phyloP scores from a whole-genome alignment of 225 moss, liverwort and hornwort species.

The Marchantia polymorpha region DNA sequence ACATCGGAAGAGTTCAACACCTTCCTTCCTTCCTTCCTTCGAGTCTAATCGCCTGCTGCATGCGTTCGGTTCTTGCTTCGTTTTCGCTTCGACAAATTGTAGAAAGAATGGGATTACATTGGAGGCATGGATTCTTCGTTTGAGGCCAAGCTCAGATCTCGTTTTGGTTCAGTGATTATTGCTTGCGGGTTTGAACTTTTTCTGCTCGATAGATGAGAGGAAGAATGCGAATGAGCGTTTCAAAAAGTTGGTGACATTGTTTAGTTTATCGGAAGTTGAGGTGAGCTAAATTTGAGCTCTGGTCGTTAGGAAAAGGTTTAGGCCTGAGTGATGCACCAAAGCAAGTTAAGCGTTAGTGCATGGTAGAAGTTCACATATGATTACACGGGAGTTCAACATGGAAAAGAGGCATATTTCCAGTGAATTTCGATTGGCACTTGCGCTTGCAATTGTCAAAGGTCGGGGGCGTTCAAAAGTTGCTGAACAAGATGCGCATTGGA shows the following conservation, averaged over 20 bases:
- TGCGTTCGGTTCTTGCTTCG: neutral
- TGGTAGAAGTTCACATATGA: too few species aligned
- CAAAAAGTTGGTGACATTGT: neutral
- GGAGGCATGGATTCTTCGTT: too few species aligned
- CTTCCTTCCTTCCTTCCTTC: too few species aligned
- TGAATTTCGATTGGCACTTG: slow-evolving; percentile 32
- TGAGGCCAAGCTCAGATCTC: too few species aligned
- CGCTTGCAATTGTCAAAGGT: slow-evolving; percentile 36
- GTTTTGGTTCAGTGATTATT: too few species aligned
- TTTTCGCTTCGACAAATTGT: neutral
- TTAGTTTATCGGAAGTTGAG: neutral
- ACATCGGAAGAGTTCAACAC: neutral
- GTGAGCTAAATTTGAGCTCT: neutral
- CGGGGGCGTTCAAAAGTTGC: slow-evolving; percentile 8
- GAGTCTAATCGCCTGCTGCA: too few species aligned
- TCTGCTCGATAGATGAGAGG: too few species aligned
- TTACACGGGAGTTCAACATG: neutral
- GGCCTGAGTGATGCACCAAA: too few species aligned
- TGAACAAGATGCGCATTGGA: slow-evolving; percentile 34
- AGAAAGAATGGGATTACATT: too few species aligned
- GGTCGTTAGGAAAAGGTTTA: neutral
- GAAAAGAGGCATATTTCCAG: slow-evolving; percentile 4
- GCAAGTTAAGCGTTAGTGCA: neutral
- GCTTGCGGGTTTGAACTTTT: too few species aligned
- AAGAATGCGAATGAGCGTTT: too few species aligned